A percentile compares a stretch with the other conserved stretches of the same genome.
Evolutionary conservation across 208 protist species (phyloP).

Genomic region (Crithidia sp.): DNA sequence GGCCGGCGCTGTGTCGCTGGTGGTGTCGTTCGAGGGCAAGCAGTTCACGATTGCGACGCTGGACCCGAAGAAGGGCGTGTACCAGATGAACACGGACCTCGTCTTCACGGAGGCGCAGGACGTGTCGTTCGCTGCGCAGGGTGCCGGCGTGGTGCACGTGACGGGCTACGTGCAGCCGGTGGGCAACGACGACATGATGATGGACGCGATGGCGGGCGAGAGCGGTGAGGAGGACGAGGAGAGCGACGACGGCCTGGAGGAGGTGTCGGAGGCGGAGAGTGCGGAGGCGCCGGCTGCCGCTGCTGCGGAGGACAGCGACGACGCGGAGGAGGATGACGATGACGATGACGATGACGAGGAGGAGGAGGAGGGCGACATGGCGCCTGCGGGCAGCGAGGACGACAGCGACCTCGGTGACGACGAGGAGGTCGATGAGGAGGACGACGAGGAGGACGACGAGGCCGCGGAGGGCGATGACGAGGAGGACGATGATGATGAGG

Average conservation of each 20-base stretch:
- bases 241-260: slow-evolving; percentile 48
- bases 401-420: slow-evolving; percentile 20
- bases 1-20: slow-evolving; percentile 69
- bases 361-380: slow-evolving; percentile 28
- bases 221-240: slow-evolving; percentile 40
- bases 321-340: slow-evolving; percentile 31
- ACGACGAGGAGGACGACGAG: slow-evolving; percentile 28
- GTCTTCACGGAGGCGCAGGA: slow-evolving; percentile 86
- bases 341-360: slow-evolving; percentile 29
- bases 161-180: slow-evolving; percentile 89
- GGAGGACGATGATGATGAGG: slow-evolving; percentile 44
- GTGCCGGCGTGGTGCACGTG: slow-evolving; percentile 77
- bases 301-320: slow-evolving; percentile 18
- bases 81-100: slow-evolving; percentile 88
- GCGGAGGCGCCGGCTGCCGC: slow-evolving; percentile 38
- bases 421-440: slow-evolving; percentile 34
- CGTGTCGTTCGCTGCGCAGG: slow-evolving; percentile 73
- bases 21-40: slow-evolving; percentile 85
- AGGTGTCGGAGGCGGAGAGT: slow-evolving; percentile 38
- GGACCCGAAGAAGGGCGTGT: slow-evolving; percentile 81
- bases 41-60: slow-evolving; percentile 89
- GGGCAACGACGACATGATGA: slow-evolving; percentile 67
- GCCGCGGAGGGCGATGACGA: slow-evolving; percentile 43
- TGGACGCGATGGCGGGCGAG: slow-evolving; percentile 46
- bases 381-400: slow-evolving; percentile 14